phyloP scores from a whole-genome alignment of 108 stramenopile genomes.

The Discostella pseudostelligera region DNA sequence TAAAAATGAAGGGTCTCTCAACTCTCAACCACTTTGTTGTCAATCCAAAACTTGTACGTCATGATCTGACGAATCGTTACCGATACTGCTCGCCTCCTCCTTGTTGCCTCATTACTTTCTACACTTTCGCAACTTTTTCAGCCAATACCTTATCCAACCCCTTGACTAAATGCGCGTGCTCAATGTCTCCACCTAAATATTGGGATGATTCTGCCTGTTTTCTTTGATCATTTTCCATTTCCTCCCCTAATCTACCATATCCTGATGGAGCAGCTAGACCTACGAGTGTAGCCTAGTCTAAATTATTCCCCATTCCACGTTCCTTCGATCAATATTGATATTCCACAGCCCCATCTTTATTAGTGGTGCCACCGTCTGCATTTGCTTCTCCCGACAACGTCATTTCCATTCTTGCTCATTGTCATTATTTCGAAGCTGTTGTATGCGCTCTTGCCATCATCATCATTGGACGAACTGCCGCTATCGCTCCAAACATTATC shows the following conservation, averaged over 20 bases:
- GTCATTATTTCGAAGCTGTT: not conserved
- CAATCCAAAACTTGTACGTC: too few relatives aligned
- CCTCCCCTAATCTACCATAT: not conserved
- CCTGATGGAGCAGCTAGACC: not conserved
- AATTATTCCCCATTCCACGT: constrained; percentile 64
- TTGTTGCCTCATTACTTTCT: too few relatives aligned
- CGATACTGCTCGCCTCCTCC: too few relatives aligned
- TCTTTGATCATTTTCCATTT: constrained; percentile 16
- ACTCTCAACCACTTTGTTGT: too few relatives aligned
- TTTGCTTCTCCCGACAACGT: constrained; percentile 31
- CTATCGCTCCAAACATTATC: constrained; percentile 21
- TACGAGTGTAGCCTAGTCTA: constrained; percentile 27
- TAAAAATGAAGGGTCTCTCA: too few relatives aligned
- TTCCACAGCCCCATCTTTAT: not conserved
- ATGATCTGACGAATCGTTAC: too few relatives aligned
- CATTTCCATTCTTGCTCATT: constrained; percentile 31
- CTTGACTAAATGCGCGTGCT: constrained; percentile 88
- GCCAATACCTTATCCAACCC: constrained; percentile 87
- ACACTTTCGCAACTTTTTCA: constrained; percentile 47
- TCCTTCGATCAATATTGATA: constrained; percentile 85
- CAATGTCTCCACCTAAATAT: constrained; percentile 85
- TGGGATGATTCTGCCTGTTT: constrained; percentile 68
- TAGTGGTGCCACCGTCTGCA: constrained; percentile 15
- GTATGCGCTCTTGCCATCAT: constrained; percentile 20
- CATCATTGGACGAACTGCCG: constrained; percentile 11